phyloP scores from a whole-genome alignment of 2,329 filamentous ascomycete genomes.

The Colletotrichum higginsianum region DNA sequence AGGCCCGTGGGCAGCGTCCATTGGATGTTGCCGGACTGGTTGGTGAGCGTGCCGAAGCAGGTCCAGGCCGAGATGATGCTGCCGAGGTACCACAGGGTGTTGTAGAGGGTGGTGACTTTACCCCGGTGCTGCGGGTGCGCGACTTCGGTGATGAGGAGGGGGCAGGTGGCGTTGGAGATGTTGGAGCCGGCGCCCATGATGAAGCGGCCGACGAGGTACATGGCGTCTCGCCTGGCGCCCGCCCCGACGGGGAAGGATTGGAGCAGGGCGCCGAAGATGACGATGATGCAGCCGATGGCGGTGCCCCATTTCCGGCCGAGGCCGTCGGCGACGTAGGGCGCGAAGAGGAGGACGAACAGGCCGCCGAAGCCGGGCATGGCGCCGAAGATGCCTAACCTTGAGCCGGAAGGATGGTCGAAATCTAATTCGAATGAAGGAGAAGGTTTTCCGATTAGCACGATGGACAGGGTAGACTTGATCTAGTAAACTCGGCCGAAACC shows the following conservation, averaged over 20 bases:
- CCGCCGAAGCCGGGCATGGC: constrained; percentile 65
- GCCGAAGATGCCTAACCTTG: constrained; percentile 58
- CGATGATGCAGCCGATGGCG: constrained; percentile 62
- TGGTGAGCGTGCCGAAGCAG: constrained; percentile 59
- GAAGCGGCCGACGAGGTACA: constrained; percentile 67
- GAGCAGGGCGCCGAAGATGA: constrained; percentile 63
- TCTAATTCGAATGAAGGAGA: neutral
- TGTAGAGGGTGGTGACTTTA: constrained; percentile 64
- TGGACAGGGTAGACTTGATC: neutral
- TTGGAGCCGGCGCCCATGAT: constrained; percentile 68
- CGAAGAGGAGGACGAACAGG: constrained; percentile 62
- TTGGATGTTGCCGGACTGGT: constrained; percentile 63
- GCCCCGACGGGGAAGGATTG: constrained; percentile 57
- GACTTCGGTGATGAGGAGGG: constrained; percentile 64
- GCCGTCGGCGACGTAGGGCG: constrained; percentile 61
- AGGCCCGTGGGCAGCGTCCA: constrained; percentile 56
- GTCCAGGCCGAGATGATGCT: constrained; percentile 60
- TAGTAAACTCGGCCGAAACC: no score
- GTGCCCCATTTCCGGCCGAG: constrained; percentile 62
- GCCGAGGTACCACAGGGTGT: constrained; percentile 62
- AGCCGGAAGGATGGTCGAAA: constrained; percentile 55
- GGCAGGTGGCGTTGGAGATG: constrained; percentile 61
- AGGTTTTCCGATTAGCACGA: neutral
- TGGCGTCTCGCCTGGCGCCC: constrained; percentile 42
- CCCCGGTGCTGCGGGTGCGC: constrained; percentile 65